phyloP scores from a whole-genome alignment of 768 basidiomycete species.

The Trametes villosa region DNA sequence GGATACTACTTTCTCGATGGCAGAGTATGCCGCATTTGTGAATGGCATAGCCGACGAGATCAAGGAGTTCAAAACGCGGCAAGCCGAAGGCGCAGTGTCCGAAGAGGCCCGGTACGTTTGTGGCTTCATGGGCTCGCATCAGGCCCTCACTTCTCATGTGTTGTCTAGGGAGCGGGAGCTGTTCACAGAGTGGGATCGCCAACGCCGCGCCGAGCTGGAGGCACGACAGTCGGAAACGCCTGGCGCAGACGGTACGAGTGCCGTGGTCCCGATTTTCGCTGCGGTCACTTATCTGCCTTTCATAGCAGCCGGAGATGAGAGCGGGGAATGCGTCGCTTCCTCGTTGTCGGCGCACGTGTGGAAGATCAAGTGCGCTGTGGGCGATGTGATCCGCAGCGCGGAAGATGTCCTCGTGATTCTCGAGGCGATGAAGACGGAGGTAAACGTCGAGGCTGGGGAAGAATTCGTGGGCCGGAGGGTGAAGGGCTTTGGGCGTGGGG shows the following conservation, averaged over 20 bases:
- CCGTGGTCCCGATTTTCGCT: neutral
- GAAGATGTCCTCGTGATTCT: slow-evolving; percentile 53
- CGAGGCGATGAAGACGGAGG: slow-evolving; percentile 72
- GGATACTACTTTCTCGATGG: slow-evolving; percentile 55
- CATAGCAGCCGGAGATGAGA: neutral
- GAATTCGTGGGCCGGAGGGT: slow-evolving; percentile 50
- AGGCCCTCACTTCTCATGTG: neutral
- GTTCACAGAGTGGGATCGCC: slow-evolving; percentile 18
- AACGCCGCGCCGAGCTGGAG: slow-evolving; percentile 10
- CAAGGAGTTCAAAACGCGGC: slow-evolving; percentile 44
- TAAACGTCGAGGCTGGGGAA: slow-evolving; percentile 51
- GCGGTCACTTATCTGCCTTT: neutral
- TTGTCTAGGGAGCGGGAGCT: slow-evolving; percentile 15
- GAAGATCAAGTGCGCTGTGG: slow-evolving; percentile 52
- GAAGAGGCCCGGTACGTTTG: slow-evolving; percentile 46
- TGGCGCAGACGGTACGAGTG: neutral
- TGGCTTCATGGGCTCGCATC: neutral
- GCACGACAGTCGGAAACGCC: neutral
- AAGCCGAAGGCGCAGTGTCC: slow-evolving; percentile 38
- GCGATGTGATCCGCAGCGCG: slow-evolving; percentile 45
- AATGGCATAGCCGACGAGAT: slow-evolving; percentile 47
- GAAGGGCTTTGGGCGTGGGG: slow-evolving; percentile 42
- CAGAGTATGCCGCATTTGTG: slow-evolving; percentile 49
- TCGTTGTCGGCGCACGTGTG: slow-evolving; percentile 51
- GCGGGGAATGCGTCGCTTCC: slow-evolving; percentile 22